These are phyloP conservation scores for Linnemannia zychae DNA, from an alignment of 192 early-diverging fungal species.

Conservation along the genomic window DNA sequence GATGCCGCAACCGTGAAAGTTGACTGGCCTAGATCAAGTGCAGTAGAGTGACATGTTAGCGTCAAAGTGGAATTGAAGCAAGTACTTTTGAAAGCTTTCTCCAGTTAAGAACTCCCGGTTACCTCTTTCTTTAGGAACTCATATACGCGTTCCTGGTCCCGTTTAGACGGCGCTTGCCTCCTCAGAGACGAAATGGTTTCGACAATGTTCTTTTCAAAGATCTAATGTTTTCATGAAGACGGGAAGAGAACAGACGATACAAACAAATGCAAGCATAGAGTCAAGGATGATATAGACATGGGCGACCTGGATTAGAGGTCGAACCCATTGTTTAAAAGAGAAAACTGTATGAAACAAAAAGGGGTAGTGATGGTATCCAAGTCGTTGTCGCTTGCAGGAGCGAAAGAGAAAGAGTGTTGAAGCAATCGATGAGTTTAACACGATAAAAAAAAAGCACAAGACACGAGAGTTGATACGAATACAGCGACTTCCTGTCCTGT, in stretches of 20 bases:
- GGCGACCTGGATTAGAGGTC: neutral
- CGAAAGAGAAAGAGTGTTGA: neutral
- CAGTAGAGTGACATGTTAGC: neutral
- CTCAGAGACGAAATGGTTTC: slow-evolving; percentile 64
- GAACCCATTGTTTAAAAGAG: neutral
- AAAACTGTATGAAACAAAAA: neutral
- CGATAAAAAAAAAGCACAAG: neutral
- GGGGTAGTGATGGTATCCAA: neutral
- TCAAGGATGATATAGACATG: slow-evolving; percentile 39
- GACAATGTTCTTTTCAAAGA: slow-evolving; percentile 81
- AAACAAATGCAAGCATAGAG: slow-evolving; percentile 9
- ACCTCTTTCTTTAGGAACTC: slow-evolving; percentile 75
- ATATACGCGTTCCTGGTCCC: slow-evolving; percentile 62
- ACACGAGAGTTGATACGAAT: slow-evolving; percentile 65
- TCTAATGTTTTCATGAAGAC: slow-evolving; percentile 45
- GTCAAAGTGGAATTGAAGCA: neutral
- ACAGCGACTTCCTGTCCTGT: slow-evolving; percentile 74
- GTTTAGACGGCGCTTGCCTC: slow-evolving; percentile 60
- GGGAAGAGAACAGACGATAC: neutral
- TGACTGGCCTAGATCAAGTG: slow-evolving; percentile 66
- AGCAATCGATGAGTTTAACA: neutral
- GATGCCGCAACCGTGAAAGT: slow-evolving; percentile 82
- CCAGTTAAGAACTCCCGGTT: no score
- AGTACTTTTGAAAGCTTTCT: neutral
- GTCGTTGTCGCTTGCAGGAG: neutral